phyloP scores from a whole-genome alignment of 1,284 basidiomycete genomes.

The Sanghuangporus sanghuang region DNA sequence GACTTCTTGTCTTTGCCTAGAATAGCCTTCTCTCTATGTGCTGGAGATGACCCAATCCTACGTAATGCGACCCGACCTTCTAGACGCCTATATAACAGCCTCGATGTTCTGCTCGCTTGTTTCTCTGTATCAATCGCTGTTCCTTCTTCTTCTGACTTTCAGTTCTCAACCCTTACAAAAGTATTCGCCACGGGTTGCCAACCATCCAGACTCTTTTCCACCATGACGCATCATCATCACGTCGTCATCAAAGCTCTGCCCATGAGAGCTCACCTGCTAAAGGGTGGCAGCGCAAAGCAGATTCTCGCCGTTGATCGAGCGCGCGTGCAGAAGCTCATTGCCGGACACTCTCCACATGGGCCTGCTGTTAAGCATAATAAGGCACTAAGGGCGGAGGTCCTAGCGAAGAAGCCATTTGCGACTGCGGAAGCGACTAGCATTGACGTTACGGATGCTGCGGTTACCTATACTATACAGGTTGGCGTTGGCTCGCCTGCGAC shows the following conservation, averaged over 20 bases:
- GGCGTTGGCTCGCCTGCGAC: conserved; percentile 58
- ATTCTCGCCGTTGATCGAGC: conserved; percentile 47
- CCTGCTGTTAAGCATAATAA: conserved; percentile 27
- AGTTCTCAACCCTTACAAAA: neutral
- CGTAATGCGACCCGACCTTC: neutral
- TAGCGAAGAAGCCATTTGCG: conserved; percentile 25
- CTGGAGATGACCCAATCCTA: neutral
- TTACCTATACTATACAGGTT: conserved; percentile 48
- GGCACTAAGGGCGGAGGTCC: conserved; percentile 18
- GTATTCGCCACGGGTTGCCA: conserved; percentile 7
- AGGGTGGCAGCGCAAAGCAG: conserved; percentile 32
- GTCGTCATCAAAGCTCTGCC: conserved; percentile 25
- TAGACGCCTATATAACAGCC: neutral
- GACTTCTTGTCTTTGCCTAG: neutral
- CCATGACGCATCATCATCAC: conserved; percentile 1
- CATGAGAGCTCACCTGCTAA: conserved; percentile 39
- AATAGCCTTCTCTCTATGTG: neutral
- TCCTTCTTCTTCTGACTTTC: neutral
- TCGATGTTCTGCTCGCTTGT: neutral
- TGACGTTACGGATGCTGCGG: conserved; percentile 50
- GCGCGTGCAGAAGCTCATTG: conserved; percentile 48
- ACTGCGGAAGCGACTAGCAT: conserved; percentile 26
- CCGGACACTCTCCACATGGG: conserved; percentile 47
- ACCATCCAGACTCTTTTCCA: conserved; percentile 6
- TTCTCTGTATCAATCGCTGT: neutral